Evolutionary conservation across 228 moss, liverwort and hornwort genomes (phyloP), one percentile per base, ranked within the genome.

Genomic region (Sphagnum fallax): DNA sequence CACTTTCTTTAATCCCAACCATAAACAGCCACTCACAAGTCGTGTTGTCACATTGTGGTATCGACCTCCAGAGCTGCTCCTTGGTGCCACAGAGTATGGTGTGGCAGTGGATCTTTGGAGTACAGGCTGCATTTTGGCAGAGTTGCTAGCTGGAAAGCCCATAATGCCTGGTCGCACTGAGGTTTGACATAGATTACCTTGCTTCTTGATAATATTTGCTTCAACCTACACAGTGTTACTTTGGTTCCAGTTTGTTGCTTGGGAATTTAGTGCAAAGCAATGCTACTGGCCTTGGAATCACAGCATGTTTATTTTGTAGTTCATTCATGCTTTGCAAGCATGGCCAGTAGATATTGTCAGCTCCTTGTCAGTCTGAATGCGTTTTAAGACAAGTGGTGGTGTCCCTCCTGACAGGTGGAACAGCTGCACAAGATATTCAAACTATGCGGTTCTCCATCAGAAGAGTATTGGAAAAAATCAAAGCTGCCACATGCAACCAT

Each of bases 21-120:
- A 85, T 75, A 88, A 85, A 76, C 84, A 84, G 65, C 88, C 88
- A 52, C 66, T 88, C 65, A 88, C 88, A 62, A 88, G 88, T 72
- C 88, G 88, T 58, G 88, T 88, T 7, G 88, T 88, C 47, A 88
- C 88, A 50, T 73, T 84, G 72, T 88, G 88, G 88, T 88, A 88
- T 16, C 84, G 88, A 13, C 84, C 88, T 18, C 88, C 88, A 61
- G 88, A 88, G 78, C 66, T 88, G 47, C 75, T 88, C 18, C 82
- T 88, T 60, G 84, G 84, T 74, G 84, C 84, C 62, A 85, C 84
- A 65, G 85, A 88, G 70, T 88, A 88, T 68, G 85, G 84, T 10
- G 85, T 84, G 72, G 88, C 88, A 68, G 85, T 88, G 62, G 88
- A 88, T 48, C 84, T 88, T 58, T 88, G 88, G 88, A 82, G 84